Percentiles rank a stretch among this genome's conserved stretches.
Conservation (phyloP, 257 asterid genomes). For the Rauvolfia tetraphylla region DNA sequence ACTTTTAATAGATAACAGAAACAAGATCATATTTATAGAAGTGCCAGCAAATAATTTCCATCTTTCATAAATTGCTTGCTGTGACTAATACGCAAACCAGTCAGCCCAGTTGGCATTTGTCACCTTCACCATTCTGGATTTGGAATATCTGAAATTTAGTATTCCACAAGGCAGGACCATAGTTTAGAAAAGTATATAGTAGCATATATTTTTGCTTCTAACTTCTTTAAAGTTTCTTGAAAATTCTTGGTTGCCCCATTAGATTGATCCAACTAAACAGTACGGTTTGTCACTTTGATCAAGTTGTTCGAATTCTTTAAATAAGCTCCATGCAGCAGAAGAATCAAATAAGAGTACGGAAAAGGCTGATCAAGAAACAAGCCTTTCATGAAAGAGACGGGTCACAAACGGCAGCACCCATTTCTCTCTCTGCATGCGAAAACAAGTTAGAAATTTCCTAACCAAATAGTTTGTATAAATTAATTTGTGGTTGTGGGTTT, state of each 20-base stretch:
- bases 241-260: slow-evolving; percentile 13
- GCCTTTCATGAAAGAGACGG: slow-evolving; percentile 8
- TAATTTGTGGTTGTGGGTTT: not conserved
- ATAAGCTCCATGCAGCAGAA: slow-evolving; percentile 9
- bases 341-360: slow-evolving; percentile 14
- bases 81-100: not conserved
- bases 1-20: no score
- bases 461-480: not conserved
- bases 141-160: not conserved
- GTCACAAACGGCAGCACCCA: not conserved
- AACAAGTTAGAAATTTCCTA: not conserved
- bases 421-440: not conserved
- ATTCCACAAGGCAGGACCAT: slow-evolving; percentile 1
- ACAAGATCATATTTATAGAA: no score
- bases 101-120: slow-evolving; percentile 11
- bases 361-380: slow-evolving; percentile 11
- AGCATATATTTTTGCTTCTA: not conserved
- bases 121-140: not conserved
- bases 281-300: slow-evolving; percentile 30
- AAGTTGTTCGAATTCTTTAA: slow-evolving; percentile 24
- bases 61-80: not conserved
- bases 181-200: not conserved
- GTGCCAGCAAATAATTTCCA: no score
- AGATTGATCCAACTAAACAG: slow-evolving; percentile 16
- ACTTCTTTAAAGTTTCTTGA: not conserved